Evolutionary conservation across 140 eudicot genomes (phyloP).

Genomic region (Cichorium intybus): DNA sequence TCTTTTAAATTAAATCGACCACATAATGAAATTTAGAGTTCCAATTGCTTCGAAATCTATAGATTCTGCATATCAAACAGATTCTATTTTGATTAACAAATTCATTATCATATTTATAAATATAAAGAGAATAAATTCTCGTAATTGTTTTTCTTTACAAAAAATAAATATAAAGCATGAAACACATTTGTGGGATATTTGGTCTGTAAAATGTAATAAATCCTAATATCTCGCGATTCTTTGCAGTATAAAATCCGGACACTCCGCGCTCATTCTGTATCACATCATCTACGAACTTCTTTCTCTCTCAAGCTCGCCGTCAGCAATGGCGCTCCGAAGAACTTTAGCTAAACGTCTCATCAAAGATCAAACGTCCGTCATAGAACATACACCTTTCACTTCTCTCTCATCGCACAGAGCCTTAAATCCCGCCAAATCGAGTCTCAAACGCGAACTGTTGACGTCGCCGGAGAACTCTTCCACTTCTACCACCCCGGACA

Average conservation of each 20-base stretch:
- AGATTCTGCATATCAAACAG: too few relatives aligned
- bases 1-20: too few relatives aligned
- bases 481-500: slow-evolving; percentile 1
- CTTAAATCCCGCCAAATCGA: slow-evolving; percentile 22
- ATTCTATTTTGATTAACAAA: too few relatives aligned
- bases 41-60: too few relatives aligned
- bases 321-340: slow-evolving; percentile 63
- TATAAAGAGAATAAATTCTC: background rate
- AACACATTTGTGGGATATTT: slow-evolving; percentile 10
- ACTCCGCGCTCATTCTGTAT: background rate
- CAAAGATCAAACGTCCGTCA: background rate
- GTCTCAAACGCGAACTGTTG: slow-evolving; percentile 30
- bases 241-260: slow-evolving; percentile 15
- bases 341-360: slow-evolving; percentile 49
- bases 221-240: slow-evolving; percentile 20
- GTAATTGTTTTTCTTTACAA: background rate
- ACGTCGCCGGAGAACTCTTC: slow-evolving; percentile 27
- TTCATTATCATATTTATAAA: too few relatives aligned
- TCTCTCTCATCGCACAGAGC: slow-evolving; percentile 18
- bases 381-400: slow-evolving; percentile 14
- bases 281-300: slow-evolving; percentile 3
- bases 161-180: background rate
- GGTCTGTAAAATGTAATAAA: background rate
- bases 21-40: too few relatives aligned
- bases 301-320: slow-evolving; percentile 3